These are phyloP conservation scores for Stachybotrys echinatus DNA, from an alignment of 2,329 filamentous ascomycete genomes.

Conservation along the genomic window DNA sequence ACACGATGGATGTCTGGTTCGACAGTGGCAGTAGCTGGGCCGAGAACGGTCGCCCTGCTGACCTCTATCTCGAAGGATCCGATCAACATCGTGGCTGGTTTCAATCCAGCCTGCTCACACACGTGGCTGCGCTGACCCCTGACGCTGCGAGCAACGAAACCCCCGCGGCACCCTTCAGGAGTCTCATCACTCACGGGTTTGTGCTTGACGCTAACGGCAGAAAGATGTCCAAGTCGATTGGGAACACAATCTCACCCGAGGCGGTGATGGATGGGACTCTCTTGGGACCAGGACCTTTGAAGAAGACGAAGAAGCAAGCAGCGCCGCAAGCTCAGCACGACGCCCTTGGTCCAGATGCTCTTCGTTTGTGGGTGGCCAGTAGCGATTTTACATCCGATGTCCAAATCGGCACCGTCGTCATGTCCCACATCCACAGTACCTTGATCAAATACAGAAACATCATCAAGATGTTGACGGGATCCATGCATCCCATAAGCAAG, in stretches of 20 bases:
- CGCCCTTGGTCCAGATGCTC: slow-evolving; percentile 75
- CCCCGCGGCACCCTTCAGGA: slow-evolving; percentile 66
- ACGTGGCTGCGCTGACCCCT: slow-evolving; percentile 59
- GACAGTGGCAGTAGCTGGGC: slow-evolving; percentile 96
- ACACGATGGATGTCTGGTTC: slow-evolving; percentile 99
- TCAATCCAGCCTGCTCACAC: slow-evolving; percentile 88
- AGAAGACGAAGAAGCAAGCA: slow-evolving; percentile 32
- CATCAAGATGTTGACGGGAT: slow-evolving; percentile 85
- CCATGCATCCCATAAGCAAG: slow-evolving; percentile 52
- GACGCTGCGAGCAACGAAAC: slow-evolving; percentile 18
- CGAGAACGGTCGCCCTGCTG: slow-evolving; percentile 53
- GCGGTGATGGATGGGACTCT: slow-evolving; percentile 83
- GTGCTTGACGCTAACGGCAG: slow-evolving; percentile 83
- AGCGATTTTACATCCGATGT: slow-evolving; percentile 90
- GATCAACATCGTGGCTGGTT: slow-evolving; percentile 99
- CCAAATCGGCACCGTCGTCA: slow-evolving; percentile 69
- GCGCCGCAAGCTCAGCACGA: slow-evolving; percentile 43
- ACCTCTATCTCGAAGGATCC: slow-evolving; percentile 89
- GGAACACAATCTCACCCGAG: slow-evolving; percentile 76
- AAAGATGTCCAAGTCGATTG: slow-evolving; percentile 98
- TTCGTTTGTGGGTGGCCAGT: slow-evolving; percentile 87
- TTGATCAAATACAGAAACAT: slow-evolving; percentile 86
- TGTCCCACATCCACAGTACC: slow-evolving; percentile 69
- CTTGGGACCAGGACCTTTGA: slow-evolving; percentile 59
- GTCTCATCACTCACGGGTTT: slow-evolving; percentile 92